These are phyloP conservation scores for Cyberlindnera euphorbiae DNA, from an alignment of 805 yeast genomes.

Conservation along the genomic window DNA sequence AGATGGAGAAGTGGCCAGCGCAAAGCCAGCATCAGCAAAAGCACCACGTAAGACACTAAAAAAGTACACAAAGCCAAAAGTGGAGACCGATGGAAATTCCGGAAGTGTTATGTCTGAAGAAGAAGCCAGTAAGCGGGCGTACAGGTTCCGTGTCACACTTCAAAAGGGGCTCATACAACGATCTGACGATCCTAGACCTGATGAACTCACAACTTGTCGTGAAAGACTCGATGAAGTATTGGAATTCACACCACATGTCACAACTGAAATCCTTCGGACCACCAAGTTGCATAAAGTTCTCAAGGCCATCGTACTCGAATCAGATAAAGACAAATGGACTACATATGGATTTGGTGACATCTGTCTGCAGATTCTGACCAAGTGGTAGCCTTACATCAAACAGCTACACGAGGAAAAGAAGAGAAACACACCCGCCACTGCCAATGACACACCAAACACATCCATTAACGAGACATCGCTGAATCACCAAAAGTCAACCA, in stretches of 20 bases:
- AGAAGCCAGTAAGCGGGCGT: conserved; percentile 6
- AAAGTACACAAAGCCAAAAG: too few species aligned
- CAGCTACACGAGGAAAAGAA: conserved; percentile 32
- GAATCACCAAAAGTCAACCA: not conserved
- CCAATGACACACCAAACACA: conserved; percentile 16
- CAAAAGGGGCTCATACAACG: conserved; percentile 47
- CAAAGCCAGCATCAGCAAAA: too few species aligned
- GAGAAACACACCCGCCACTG: conserved; percentile 10
- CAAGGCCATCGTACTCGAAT: conserved; percentile 39
- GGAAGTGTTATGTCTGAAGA: not conserved
- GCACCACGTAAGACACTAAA: too few species aligned
- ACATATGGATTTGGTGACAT: conserved; percentile 42
- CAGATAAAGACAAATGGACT: conserved; percentile 30
- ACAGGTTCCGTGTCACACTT: conserved; percentile 39
- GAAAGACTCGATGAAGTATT: conserved; percentile 37
- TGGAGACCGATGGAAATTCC: too few species aligned
- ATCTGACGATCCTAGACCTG: conserved; percentile 35
- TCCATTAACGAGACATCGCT: conserved; percentile 5
- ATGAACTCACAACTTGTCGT: conserved; percentile 24
- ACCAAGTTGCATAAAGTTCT: conserved; percentile 51
- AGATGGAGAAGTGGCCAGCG: too few species aligned
- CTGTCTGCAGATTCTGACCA: conserved; percentile 34
- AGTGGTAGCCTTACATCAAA: conserved; percentile 38
- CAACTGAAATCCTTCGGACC: conserved; percentile 33
- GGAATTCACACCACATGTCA: conserved; percentile 35